phyloP scores from a whole-genome alignment of 2,329 filamentous ascomycete genomes.

The Ceratocystis ficicola region DNA sequence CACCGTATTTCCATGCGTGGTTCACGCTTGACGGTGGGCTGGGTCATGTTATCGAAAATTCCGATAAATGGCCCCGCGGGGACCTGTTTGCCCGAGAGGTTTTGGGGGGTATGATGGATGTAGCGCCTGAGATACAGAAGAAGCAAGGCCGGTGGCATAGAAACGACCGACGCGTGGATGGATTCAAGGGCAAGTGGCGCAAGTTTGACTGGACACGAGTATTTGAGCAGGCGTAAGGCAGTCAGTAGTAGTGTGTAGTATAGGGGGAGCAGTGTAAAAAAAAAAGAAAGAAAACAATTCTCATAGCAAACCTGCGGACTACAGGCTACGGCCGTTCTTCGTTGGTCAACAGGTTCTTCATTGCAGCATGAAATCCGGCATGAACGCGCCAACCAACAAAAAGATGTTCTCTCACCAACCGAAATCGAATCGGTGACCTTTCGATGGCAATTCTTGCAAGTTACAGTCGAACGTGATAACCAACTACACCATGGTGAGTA shows the following conservation, averaged over 20 bases:
- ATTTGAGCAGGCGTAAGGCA: constrained; percentile 32
- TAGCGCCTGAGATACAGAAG: constrained; percentile 71
- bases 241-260: neutral
- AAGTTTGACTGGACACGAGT: constrained; percentile 80
- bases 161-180: constrained; percentile 57
- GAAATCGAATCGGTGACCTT: constrained; percentile 22
- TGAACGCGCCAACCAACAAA: no score
- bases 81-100: constrained; percentile 90
- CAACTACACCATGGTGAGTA: constrained; percentile 21
- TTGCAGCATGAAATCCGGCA: no score
- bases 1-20: constrained; percentile 98
- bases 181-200: constrained; percentile 73
- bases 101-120: constrained; percentile 81
- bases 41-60: constrained; percentile 84
- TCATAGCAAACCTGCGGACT: no score
- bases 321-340: no score
- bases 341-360: neutral
- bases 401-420: neutral
- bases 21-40: constrained; percentile 85
- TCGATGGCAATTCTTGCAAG: constrained; percentile 21
- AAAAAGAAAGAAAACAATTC: neutral
- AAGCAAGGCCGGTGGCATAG: constrained; percentile 76
- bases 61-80: constrained; percentile 71
- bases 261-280: neutral
- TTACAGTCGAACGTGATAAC: constrained; percentile 22